Base-by-base conservation (phyloP, 192 early-diverging fungal species). In the Entomortierella chlamydospora region DNA sequence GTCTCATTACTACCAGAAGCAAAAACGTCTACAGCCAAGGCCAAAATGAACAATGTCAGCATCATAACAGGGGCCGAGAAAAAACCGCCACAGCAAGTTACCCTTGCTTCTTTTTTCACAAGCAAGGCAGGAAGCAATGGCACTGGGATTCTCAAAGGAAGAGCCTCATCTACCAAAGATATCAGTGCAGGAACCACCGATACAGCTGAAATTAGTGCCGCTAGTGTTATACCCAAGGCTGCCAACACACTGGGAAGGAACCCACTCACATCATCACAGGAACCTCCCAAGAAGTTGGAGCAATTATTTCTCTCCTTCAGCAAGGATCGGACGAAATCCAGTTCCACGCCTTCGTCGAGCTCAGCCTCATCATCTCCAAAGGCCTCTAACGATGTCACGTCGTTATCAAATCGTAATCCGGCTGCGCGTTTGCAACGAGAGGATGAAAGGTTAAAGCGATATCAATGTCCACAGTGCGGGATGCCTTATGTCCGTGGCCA, bases 401-500 rank as follows among this genome's bases (percentile, higher is more conserved):
- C 22, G 0, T 37, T 41, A 15, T 22, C 58, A 47, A 59, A 42
- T 22, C 33, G 41, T 17, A 65, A 26, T 18, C 53, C 52, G 47
- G 81, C 50, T n/a, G 41, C 31, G 56, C 53, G 26, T 47, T 58
- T 72, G 69, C 67, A 62, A 9, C 70, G 68, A n/a, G 84, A 81
- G 45, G 73, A 65, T 50, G 74, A 70, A 42, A 66, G 57, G 23
- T 69, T 49, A 31, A 62, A 69, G 29, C 68, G 51, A 20, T 70
- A 54, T 52, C 84, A 79, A 26, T 85, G 84, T 55, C 77, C 81
- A 22, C 72, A 83, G 31, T 85, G 84, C 34, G 47, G 72, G 29
- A 85, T 85, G 84, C 80, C 78, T 7, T 85, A 81, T 64, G 71
- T 59, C n/a, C 59, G 57, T 10, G 84, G 84, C n/a, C 78, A 70